Percentiles rank a stretch among this genome's conserved stretches.
Evolutionary conservation across 2,329 filamentous ascomycete species (phyloP).

Genomic region (Apiospora malaysiana): DNA sequence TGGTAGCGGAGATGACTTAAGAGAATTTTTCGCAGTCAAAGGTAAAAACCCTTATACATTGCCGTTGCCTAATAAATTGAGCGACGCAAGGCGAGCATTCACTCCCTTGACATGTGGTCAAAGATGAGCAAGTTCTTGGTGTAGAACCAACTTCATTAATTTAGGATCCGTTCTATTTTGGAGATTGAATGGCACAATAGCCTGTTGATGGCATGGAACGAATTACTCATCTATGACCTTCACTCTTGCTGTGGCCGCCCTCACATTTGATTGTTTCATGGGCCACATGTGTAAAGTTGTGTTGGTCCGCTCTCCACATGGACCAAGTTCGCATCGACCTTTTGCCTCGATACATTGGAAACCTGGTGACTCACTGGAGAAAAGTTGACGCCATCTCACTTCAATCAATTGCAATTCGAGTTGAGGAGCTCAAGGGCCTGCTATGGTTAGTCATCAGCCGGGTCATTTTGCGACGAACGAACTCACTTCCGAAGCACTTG

Average conservation of each 20-base stretch:
- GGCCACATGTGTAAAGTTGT: neutral
- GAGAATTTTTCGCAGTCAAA: neutral
- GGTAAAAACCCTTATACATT: neutral
- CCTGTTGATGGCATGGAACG: neutral
- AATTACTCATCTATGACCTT: neutral
- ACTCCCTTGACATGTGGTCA: neutral
- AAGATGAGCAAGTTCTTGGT: neutral
- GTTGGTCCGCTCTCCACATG: neutral
- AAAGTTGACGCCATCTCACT: neutral
- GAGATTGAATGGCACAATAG: neutral
- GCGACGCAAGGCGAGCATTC: neutral
- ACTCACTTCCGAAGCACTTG: slow-evolving; percentile 67
- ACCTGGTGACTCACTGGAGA: neutral
- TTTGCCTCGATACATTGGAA: too few species aligned
- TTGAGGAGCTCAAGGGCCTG: neutral
- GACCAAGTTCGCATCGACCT: neutral
- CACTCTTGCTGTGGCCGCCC: neutral
- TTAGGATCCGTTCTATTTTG: neutral
- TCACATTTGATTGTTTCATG: neutral
- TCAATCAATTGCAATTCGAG: neutral
- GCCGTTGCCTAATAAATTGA: neutral
- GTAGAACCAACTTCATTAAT: neutral
- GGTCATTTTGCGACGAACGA: neutral
- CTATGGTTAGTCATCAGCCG: neutral
- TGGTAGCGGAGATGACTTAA: neutral